These are phyloP conservation scores for Xylaria curta DNA, from an alignment of 495 filamentous ascomycete genomes.

Conservation along the genomic window DNA sequence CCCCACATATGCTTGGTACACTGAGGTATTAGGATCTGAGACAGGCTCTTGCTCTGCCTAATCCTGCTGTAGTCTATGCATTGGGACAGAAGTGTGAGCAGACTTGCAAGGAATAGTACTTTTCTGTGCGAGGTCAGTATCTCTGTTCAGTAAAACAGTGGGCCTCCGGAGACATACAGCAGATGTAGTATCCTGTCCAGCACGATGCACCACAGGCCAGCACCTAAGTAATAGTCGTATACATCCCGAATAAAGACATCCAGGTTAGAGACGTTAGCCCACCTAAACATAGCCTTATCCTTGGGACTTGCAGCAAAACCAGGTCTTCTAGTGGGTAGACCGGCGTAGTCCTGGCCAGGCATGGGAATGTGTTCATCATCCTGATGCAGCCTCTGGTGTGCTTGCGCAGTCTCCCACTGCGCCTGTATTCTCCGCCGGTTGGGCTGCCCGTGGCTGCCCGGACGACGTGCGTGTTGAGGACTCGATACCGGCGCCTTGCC, in stretches of 20 bases:
- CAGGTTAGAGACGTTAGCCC: slow-evolving; percentile 91
- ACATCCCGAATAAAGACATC: slow-evolving; percentile 91
- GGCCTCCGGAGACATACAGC: slow-evolving; percentile 61
- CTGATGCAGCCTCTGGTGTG: slow-evolving; percentile 65
- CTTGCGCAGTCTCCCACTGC: slow-evolving; percentile 71
- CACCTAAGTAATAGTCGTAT: slow-evolving; percentile 85
- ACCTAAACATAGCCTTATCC: slow-evolving; percentile 91
- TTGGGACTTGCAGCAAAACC: slow-evolving; percentile 67
- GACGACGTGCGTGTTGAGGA: slow-evolving; percentile 33
- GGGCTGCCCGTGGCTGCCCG: slow-evolving; percentile 55
- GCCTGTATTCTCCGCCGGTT: slow-evolving; percentile 61
- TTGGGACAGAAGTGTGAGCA: slow-evolving; percentile 83
- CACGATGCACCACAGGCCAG: slow-evolving; percentile 89
- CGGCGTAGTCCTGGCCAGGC: slow-evolving; percentile 41
- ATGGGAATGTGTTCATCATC: slow-evolving; percentile 44
- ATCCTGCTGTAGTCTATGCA: slow-evolving; percentile 85
- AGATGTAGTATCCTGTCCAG: slow-evolving; percentile 73
- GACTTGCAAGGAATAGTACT: slow-evolving; percentile 79
- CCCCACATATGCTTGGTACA: slow-evolving; percentile 90
- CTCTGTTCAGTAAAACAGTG: not conserved
- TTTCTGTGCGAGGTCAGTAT: slow-evolving; percentile 43
- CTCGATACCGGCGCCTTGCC: slow-evolving; percentile 33
- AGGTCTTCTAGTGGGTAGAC: slow-evolving; percentile 28
- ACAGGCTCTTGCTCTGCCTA: slow-evolving; percentile 73
- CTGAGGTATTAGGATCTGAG: slow-evolving; percentile 77